Percentiles rank a stretch among this genome's conserved stretches.
Conservation (phyloP, 192 early-diverging fungal genomes). For the Entrophospora sp. region DNA sequence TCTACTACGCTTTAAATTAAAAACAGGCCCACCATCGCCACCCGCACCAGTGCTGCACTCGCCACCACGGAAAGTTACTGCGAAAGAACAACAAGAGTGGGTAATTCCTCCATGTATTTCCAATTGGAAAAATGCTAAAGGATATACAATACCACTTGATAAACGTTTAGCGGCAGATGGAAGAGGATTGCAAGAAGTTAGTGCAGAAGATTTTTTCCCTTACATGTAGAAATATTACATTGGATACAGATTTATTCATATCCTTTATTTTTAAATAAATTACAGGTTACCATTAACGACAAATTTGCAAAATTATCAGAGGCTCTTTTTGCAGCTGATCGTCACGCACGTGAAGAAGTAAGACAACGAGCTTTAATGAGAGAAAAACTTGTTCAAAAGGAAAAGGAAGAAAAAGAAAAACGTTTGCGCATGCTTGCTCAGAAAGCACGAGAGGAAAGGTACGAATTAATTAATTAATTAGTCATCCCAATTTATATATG, state of each 20-base stretch:
- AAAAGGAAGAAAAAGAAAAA: conserved; percentile 92
- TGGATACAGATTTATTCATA: background rate
- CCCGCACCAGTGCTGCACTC: conserved; percentile 98
- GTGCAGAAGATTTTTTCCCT: background rate
- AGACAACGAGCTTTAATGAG: conserved; percentile 83
- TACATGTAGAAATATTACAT: background rate
- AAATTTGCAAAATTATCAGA: conserved; percentile 96
- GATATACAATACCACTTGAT: conserved; percentile 97
- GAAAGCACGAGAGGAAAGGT: conserved; percentile 81
- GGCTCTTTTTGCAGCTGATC: conserved; percentile 85
- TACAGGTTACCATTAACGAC: conserved; percentile 70
- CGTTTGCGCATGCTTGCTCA: conserved; percentile 84
- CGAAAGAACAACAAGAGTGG: conserved; percentile 96
- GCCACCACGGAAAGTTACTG: conserved; percentile 91
- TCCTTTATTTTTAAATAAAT: background rate
- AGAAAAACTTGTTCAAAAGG: conserved; percentile 83
- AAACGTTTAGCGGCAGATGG: conserved; percentile 97
- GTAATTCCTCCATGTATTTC: conserved; percentile 97
- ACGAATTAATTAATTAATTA: too few species aligned
- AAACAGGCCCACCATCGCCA: conserved; percentile 65
- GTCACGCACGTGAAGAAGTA: conserved; percentile 91
- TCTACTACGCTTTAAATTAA: background rate
- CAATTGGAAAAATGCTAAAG: conserved; percentile 99
- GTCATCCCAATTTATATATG: background rate
- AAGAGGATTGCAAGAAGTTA: conserved; percentile 82